Conservation (phyloP, 257 asterid species). For the Nicotiana undulata region DNA sequence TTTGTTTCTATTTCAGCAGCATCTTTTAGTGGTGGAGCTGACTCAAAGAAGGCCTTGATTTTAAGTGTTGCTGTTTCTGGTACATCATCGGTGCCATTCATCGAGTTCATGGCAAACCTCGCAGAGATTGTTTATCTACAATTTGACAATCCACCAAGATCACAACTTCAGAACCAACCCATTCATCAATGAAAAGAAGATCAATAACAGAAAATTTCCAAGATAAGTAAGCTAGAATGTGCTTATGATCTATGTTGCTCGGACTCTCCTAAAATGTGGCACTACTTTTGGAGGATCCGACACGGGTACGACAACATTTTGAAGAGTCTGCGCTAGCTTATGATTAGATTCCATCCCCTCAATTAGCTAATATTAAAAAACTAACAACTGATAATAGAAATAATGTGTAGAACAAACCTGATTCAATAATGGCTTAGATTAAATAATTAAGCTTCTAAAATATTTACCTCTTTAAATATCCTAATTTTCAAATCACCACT, state of each 20-base stretch:
- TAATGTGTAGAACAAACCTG: not conserved
- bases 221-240: not conserved
- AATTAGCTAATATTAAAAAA: not conserved
- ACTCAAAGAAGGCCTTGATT: constrained; percentile 60
- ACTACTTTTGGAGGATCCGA: no score
- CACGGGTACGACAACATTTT: no score
- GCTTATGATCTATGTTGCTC: not conserved
- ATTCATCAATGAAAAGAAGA: not conserved
- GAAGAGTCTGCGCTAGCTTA: not conserved
- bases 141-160: not conserved
- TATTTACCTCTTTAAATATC: not conserved
- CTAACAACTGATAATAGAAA: not conserved
- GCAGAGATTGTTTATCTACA: not conserved
- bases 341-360: not conserved
- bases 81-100: constrained; percentile 15
- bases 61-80: constrained; percentile 40
- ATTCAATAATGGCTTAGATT: not conserved
- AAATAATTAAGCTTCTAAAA: not conserved
- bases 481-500: not conserved
- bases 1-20: constrained; percentile 39
- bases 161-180: not conserved
- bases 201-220: not conserved
- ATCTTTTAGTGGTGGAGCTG: constrained; percentile 80
- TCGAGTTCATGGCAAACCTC: constrained; percentile 24
- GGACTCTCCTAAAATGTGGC: no score